Conservation (phyloP, 441 rosid genomes). For the Croton laevigatus region DNA sequence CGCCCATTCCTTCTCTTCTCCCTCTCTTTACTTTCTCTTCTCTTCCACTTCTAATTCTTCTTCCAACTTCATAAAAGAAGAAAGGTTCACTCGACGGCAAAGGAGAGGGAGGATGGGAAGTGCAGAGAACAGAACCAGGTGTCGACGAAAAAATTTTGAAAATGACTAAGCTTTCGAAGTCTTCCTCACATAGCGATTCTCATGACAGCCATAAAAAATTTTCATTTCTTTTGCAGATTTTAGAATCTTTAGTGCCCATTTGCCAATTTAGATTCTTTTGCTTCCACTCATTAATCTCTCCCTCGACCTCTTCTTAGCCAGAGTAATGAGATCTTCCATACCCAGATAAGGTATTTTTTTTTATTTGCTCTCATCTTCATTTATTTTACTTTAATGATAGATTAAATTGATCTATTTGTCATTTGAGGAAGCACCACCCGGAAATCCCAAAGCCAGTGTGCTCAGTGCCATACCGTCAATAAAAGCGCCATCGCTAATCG, state of each 20-base stretch:
- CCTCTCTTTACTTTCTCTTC: too few relatives aligned
- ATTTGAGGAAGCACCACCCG: too few relatives aligned
- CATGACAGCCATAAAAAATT: slow-evolving; percentile 22
- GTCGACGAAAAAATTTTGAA: slow-evolving; percentile 5
- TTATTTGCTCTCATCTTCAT: not conserved
- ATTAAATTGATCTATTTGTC: not conserved
- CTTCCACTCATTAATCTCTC: not conserved
- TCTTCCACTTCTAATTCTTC: too few relatives aligned
- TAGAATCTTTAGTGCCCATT: slow-evolving; percentile 24
- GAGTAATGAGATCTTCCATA: slow-evolving; percentile 2
- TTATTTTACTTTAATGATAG: not conserved
- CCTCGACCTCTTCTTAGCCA: too few relatives aligned
- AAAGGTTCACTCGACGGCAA: too few relatives aligned
- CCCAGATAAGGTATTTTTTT: slow-evolving; percentile 19
- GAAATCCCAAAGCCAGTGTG: too few relatives aligned
- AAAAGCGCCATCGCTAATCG: too few relatives aligned
- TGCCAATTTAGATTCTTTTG: slow-evolving; percentile 17
- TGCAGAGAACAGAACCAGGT: too few relatives aligned
- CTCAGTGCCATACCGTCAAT: too few relatives aligned
- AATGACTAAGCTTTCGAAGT: slow-evolving; percentile 16
- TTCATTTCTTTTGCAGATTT: not conserved
- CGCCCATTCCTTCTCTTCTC: too few relatives aligned
- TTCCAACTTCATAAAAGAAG: too few relatives aligned
- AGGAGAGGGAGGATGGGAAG: too few relatives aligned
- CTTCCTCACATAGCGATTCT: slow-evolving; percentile 16